Conservation (phyloP, 176 grass and related monocot genomes). For the Zoysia pacifica region DNA sequence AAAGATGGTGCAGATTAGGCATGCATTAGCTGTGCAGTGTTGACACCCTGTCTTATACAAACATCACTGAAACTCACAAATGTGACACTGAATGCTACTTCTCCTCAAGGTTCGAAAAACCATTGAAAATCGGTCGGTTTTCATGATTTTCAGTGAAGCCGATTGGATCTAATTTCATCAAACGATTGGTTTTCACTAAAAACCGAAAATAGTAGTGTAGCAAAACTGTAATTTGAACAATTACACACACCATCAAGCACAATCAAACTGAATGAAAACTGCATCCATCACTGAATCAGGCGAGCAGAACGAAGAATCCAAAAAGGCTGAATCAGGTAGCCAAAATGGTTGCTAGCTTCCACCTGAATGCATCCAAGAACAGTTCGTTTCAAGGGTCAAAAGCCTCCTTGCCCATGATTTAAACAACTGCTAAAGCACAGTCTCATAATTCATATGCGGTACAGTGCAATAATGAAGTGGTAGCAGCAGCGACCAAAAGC, state of each 20-base stretch:
- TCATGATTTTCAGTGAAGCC: too few relatives aligned
- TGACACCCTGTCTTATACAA: neutral
- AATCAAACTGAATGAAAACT: neutral
- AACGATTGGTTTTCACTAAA: too few relatives aligned
- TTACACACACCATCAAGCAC: neutral
- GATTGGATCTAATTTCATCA: too few relatives aligned
- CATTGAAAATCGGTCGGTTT: too few relatives aligned
- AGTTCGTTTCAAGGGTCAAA: slow-evolving; percentile 29
- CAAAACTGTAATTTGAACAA: too few relatives aligned
- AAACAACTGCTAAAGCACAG: slow-evolving; percentile 20
- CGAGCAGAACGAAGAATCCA: neutral
- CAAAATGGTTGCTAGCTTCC: neutral
- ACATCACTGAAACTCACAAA: neutral
- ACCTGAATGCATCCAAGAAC: slow-evolving; percentile 8
- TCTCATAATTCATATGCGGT: neutral
- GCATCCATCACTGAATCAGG: neutral
- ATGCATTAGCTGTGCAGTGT: slow-evolving; percentile 3
- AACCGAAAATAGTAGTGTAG: too few relatives aligned
- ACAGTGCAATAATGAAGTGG: slow-evolving; percentile 37
- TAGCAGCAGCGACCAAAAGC: slow-evolving; percentile 45
- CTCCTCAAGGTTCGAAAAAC: too few relatives aligned
- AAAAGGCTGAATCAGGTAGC: neutral
- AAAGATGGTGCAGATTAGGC: neutral
- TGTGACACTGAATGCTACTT: neutral
- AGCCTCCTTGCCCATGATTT: slow-evolving; percentile 26